Evolutionary conservation across 352 stramenopile genomes (phyloP).

Genomic region (Phytophthora citrophthora): DNA sequence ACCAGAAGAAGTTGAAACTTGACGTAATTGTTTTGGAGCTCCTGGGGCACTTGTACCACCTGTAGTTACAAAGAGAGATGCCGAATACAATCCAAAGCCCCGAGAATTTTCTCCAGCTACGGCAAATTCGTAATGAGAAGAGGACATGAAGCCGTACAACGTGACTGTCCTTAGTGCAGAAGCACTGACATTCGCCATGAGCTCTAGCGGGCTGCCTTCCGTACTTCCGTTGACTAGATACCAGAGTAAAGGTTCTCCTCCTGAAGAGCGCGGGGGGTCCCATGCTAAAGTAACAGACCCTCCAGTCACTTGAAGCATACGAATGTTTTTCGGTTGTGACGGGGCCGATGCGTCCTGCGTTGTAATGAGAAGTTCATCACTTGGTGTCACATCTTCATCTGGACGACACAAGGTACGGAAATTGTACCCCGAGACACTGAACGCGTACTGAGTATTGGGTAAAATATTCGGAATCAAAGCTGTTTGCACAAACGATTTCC

Average conservation of each 20-base stretch:
- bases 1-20: slow-evolving; percentile 41
- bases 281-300: slow-evolving; percentile 52
- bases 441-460: slow-evolving; percentile 53
- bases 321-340: slow-evolving; percentile 52
- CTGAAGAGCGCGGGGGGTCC: slow-evolving; percentile 51
- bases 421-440: slow-evolving; percentile 54
- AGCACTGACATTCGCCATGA: slow-evolving; percentile 24
- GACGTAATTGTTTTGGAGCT: slow-evolving; percentile 37
- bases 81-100: slow-evolving; percentile 47
- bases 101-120: slow-evolving; percentile 45
- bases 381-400: slow-evolving; percentile 27
- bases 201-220: background rate
- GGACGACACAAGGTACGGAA: slow-evolving; percentile 48
- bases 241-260: slow-evolving; percentile 27
- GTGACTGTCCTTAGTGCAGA: slow-evolving; percentile 13
- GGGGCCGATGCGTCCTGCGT: slow-evolving; percentile 45
- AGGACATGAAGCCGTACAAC: slow-evolving; percentile 36
- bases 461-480: slow-evolving; percentile 40
- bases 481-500: slow-evolving; percentile 20
- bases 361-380: slow-evolving; percentile 43
- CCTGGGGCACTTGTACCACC: slow-evolving; percentile 33
- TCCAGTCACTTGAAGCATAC: slow-evolving; percentile 31
- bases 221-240: slow-evolving; percentile 40
- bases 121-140: slow-evolving; percentile 40
- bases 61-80: slow-evolving; percentile 38